Evolutionary conservation across 2,329 filamentous ascomycete species (phyloP), one percentile per base, ranked within the genome.

Genomic region (Xylaria sp.): DNA sequence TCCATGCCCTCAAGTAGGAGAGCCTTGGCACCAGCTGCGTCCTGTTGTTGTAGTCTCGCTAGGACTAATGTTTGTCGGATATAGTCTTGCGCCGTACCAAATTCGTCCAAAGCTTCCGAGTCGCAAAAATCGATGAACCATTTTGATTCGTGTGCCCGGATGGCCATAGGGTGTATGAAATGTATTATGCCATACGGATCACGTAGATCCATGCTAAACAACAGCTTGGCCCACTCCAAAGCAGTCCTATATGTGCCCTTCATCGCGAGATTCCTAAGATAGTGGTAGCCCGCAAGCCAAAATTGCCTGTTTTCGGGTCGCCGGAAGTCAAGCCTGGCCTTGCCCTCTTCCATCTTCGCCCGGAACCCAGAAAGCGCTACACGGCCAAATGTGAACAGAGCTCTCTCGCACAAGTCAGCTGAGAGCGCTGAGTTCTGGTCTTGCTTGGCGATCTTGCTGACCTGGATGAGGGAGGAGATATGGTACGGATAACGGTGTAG

Each of bases 241-340:
- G 93, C 92, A 0, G 95, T 98, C 47, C 93, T 85, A 82, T 92
- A 97, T 1, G 94, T 97, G n/a, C 93, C 93, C 69, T 96, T 94
- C 77, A 92, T 88, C 15, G 92, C 84, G 21, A 99, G 81, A 67
- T 92, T 95, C 68, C 86, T 87, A 70, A 98, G 89, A 71, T 97
- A 97, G 68, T 93, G 88, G 81, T 93, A 96, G 8, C 89, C 91
- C 1, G 92, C 91, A 35, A 98, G 86, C 88, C 91, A 97, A 66
- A 99, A 88, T 75, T 98, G 94, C 43, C 95, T 85, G 74, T 98
- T 98, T 74, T 96, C 93, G 0, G 90, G 89, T 37, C 92, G 83
- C 19, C 83, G 78, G 73, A 97, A 98, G 71, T 94, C 87, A 9
- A 99, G 79, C 15, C 92, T 85, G 5, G 92, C 93, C 67, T 88